Percentiles rank a stretch among this genome's conserved stretches.
These are phyloP conservation scores for Mytilinidion resinicola DNA, from an alignment of 495 filamentous ascomycete genomes.

Conservation along the genomic window DNA sequence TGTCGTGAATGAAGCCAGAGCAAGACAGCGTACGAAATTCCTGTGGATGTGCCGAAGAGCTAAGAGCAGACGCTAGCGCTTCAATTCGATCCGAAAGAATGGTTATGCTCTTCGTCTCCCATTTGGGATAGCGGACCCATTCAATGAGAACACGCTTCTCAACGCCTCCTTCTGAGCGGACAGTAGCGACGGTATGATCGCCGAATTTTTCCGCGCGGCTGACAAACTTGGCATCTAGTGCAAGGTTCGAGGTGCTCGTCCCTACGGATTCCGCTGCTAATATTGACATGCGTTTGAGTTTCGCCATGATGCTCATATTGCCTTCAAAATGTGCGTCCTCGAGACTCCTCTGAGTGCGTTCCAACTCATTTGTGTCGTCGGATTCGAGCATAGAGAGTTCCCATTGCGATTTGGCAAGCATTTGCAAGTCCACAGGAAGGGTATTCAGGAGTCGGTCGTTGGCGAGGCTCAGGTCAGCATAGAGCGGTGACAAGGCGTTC, in stretches of 20 bases:
- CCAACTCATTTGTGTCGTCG: too few species aligned
- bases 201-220: not conserved
- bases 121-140: slow-evolving; percentile 1
- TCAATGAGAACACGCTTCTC: not conserved
- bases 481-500: too few species aligned
- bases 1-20: slow-evolving; percentile 3
- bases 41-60: not conserved
- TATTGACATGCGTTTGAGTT: not conserved
- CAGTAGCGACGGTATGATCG: not conserved
- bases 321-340: not conserved
- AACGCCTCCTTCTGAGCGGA: too few species aligned
- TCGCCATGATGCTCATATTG: not conserved
- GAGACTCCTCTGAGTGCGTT: too few species aligned
- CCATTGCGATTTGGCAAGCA: too few species aligned
- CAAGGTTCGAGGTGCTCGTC: not conserved
- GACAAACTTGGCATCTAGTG: not conserved
- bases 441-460: too few species aligned
- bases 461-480: too few species aligned
- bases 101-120: not conserved
- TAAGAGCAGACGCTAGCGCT: not conserved
- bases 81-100: not conserved
- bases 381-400: too few species aligned
- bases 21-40: slow-evolving; percentile 4
- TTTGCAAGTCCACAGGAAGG: too few species aligned
- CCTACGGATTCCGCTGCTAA: not conserved